phyloP scores from a whole-genome alignment of 768 basidiomycete species.

The Trametes meyenii region DNA sequence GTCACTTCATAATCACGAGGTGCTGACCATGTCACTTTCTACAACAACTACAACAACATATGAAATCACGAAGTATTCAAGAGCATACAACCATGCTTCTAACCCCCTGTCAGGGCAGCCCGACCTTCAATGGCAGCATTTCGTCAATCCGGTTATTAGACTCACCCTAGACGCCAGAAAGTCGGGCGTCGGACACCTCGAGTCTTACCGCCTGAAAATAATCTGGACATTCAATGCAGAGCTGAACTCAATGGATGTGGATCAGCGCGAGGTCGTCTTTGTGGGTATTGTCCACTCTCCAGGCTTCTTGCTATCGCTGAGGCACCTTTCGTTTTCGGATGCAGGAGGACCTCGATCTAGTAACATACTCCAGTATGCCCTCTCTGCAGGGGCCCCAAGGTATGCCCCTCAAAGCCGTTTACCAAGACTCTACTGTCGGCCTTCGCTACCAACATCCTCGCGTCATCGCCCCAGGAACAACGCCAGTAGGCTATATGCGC shows the following conservation, averaged over 20 bases:
- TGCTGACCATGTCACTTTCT: constrained; percentile 44
- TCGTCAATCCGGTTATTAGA: constrained; percentile 66
- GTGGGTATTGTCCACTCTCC: constrained; percentile 44
- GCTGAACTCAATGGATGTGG: constrained; percentile 38
- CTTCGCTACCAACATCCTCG: constrained; percentile 70
- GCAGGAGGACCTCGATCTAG: constrained; percentile 78
- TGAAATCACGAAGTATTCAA: constrained; percentile 65
- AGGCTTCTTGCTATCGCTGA: neutral
- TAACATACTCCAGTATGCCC: constrained; percentile 60
- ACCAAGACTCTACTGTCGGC: constrained; percentile 72
- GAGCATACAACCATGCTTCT: constrained; percentile 51
- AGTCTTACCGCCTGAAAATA: constrained; percentile 67
- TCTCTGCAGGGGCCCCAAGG: constrained; percentile 47
- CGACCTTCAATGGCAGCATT: constrained; percentile 75
- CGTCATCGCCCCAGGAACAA: constrained; percentile 31
- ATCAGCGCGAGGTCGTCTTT: constrained; percentile 64
- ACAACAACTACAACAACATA: constrained; percentile 64
- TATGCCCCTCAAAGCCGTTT: constrained; percentile 80
- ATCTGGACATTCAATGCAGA: constrained; percentile 57
- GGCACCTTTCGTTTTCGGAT: neutral
- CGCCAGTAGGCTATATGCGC: constrained; percentile 34
- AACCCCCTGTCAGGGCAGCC: constrained; percentile 18
- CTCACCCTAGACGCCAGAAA: constrained; percentile 63
- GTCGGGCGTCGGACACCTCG: constrained; percentile 46
- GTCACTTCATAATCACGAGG: no score